Conservation (phyloP, 345 rosid species). For the Pistacia integerrima region DNA sequence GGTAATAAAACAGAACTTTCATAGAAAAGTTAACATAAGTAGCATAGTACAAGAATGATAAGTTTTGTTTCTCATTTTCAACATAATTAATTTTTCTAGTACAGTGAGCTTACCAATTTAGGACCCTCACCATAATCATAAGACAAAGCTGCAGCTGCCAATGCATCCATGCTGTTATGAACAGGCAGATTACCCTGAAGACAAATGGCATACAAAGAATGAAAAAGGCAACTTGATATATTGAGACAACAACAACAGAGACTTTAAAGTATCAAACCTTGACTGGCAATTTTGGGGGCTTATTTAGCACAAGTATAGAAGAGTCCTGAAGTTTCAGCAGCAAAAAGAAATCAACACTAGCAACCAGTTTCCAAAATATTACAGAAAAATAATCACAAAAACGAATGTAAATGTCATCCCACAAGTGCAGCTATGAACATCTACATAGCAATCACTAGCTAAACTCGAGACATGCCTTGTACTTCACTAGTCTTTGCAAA, state of each 20-base stretch:
- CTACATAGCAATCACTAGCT: neutral
- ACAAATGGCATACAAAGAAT: slow-evolving; percentile 1
- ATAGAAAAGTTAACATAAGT: neutral
- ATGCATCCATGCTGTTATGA: slow-evolving; percentile 95
- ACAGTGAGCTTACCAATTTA: slow-evolving; percentile 58
- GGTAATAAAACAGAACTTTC: neutral
- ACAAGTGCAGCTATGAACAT: neutral
- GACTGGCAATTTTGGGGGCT: slow-evolving; percentile 88
- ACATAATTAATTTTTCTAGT: neutral
- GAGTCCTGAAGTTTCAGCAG: slow-evolving; percentile 55
- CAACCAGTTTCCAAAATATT: slow-evolving; percentile 1
- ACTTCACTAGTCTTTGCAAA: slow-evolving; percentile 87
- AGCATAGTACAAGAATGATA: too few relatives aligned
- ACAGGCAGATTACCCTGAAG: slow-evolving; percentile 75
- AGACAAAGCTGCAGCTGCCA: slow-evolving; percentile 93
- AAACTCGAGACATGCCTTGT: slow-evolving; percentile 53
- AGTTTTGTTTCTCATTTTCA: neutral
- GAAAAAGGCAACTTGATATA: slow-evolving; percentile 2
- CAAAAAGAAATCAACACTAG: slow-evolving; percentile 7
- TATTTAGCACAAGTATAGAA: slow-evolving; percentile 78
- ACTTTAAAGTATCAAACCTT: slow-evolving; percentile 49
- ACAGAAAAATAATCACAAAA: neutral
- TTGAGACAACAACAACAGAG: slow-evolving; percentile 8
- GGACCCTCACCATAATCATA: slow-evolving; percentile 76
- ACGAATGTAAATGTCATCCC: neutral